Percentiles rank a stretch among this genome's conserved stretches.
Conservation (phyloP, 306 rosid species). For the Fragaria iinumae region DNA sequence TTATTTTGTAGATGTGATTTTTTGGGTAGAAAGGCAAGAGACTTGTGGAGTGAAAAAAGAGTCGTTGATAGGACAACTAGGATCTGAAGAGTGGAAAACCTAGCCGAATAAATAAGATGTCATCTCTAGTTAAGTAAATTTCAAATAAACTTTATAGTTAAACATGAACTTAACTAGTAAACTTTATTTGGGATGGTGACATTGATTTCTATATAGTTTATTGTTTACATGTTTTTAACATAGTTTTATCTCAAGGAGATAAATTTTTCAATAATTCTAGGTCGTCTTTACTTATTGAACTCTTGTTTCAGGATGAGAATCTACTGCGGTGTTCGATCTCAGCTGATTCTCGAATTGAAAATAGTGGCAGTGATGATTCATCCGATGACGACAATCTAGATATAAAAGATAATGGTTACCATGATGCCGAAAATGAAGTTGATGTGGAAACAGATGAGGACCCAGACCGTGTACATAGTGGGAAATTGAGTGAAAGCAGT, state of each 20-base stretch:
- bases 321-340: conserved; percentile 90
- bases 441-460: conserved; percentile 94
- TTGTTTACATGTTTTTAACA: background rate
- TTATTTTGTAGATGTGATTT: background rate
- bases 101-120: background rate
- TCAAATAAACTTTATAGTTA: background rate
- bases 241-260: background rate
- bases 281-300: conserved; percentile 16
- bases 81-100: background rate
- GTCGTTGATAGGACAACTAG: background rate
- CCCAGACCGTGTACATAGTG: conserved; percentile 80
- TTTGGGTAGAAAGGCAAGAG: background rate
- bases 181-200: background rate
- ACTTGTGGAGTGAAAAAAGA: background rate
- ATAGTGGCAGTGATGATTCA: conserved; percentile 87
- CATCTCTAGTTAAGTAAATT: background rate
- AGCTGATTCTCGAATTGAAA: conserved; percentile 88
- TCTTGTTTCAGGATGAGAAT: conserved; percentile 76
- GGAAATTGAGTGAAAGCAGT: conserved; percentile 95
- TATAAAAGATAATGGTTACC: conserved; percentile 86
- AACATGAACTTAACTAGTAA: background rate
- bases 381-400: conserved; percentile 79
- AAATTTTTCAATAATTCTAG: conserved; percentile 4
- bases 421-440: conserved; percentile 91
- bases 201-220: background rate